A percentile compares a stretch with the other conserved stretches of the same genome.
Evolutionary conservation across 2,329 filamentous ascomycete genomes (phyloP).

Genomic region (Hymenoscyphus salicellus): DNA sequence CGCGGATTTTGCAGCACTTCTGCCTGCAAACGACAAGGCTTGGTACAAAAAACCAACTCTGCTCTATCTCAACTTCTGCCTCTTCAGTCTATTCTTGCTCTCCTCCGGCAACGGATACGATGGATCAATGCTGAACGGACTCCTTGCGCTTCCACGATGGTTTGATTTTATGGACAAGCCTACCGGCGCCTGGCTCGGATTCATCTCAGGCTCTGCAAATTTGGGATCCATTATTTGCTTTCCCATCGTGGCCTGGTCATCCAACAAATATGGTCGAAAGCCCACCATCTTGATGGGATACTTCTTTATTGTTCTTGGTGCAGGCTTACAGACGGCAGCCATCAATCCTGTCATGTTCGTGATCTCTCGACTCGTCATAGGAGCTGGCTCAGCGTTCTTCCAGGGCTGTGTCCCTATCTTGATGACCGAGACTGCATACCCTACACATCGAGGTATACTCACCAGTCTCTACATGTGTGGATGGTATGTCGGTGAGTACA

Average conservation of each 20-base stretch:
- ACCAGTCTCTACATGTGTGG: slow-evolving; percentile 25
- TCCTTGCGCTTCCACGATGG: slow-evolving; percentile 37
- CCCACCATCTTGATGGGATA: slow-evolving; percentile 11
- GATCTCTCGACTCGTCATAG: slow-evolving; percentile 38
- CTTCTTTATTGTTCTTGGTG: slow-evolving; percentile 42
- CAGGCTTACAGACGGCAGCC: slow-evolving; percentile 41
- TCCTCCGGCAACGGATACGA: slow-evolving; percentile 18
- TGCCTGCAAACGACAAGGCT: no score
- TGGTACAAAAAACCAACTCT: slow-evolving; percentile 27
- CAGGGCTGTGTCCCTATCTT: slow-evolving; percentile 13
- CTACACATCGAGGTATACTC: slow-evolving; percentile 18
- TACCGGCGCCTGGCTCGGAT: slow-evolving; percentile 11
- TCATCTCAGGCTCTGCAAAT: slow-evolving; percentile 8
- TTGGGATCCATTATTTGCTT: slow-evolving; percentile 10
- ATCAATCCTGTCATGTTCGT: slow-evolving; percentile 24
- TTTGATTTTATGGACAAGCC: slow-evolving; percentile 26
- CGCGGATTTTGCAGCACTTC: no score
- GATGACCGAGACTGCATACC: slow-evolving; percentile 20
- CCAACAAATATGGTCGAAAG: slow-evolving; percentile 32
- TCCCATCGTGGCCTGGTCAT: neutral
- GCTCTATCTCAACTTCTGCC: slow-evolving; percentile 12
- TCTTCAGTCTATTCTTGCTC: slow-evolving; percentile 11
- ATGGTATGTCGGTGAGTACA: no score
- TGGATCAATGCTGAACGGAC: slow-evolving; percentile 32
- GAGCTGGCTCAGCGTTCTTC: slow-evolving; percentile 27